Conservation (phyloP, 1,284 basidiomycete genomes). For the Ganoderma sp. region DNA sequence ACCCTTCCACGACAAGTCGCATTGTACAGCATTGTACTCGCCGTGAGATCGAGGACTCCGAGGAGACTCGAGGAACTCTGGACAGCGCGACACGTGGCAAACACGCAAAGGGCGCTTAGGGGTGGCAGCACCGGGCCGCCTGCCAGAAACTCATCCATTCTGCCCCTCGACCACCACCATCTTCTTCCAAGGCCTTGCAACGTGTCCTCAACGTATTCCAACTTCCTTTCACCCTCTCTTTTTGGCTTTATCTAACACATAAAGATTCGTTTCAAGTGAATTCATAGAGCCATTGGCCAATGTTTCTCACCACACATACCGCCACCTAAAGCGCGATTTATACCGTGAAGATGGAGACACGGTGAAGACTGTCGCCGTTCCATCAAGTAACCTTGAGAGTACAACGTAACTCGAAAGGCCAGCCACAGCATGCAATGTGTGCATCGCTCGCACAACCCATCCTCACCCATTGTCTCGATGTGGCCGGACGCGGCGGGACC, state of each 20-base stretch:
- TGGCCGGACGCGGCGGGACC: slow-evolving; percentile 1
- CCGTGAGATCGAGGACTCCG: not conserved
- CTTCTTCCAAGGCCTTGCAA: no score
- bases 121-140: no score
- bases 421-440: not conserved
- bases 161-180: no score
- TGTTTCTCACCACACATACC: not conserved
- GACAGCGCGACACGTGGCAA: no score
- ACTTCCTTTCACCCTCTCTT: not conserved
- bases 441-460: not conserved
- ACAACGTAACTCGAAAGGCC: not conserved
- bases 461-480: not conserved
- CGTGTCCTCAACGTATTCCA: not conserved
- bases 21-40: no score
- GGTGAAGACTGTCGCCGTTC: not conserved
- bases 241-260: not conserved
- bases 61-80: not conserved
- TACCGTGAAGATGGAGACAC: not conserved
- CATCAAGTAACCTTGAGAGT: not conserved
- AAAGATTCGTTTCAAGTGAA: not conserved
- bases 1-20: no score
- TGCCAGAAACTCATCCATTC: no score
- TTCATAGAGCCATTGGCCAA: not conserved
- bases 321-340: not conserved
- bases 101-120: no score